These are phyloP conservation scores for Gremmenia infestans DNA, from an alignment of 2,329 filamentous ascomycete species.

Conservation along the genomic window DNA sequence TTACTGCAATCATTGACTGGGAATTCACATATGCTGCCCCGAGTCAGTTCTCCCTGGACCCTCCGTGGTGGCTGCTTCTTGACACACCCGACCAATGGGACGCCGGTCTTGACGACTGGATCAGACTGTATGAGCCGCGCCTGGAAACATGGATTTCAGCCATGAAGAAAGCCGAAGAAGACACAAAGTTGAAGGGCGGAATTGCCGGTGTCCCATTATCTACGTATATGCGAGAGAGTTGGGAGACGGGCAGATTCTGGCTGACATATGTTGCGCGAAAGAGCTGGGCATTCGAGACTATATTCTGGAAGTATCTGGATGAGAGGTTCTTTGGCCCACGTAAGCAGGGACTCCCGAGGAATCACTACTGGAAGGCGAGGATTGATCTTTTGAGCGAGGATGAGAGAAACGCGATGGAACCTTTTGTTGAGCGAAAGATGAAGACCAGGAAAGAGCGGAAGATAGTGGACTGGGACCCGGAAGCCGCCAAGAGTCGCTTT, in stretches of 20 bases:
- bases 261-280: slow-evolving; percentile 33
- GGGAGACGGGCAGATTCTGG: slow-evolving; percentile 28
- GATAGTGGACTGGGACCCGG: neutral
- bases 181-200: slow-evolving; percentile 10
- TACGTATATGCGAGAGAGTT: too few species aligned
- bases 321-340: slow-evolving; percentile 14
- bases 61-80: slow-evolving; percentile 37
- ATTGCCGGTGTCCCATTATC: slow-evolving; percentile 15
- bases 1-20: slow-evolving; percentile 27
- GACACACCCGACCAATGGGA: slow-evolving; percentile 31
- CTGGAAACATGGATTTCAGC: neutral
- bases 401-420: slow-evolving; percentile 27
- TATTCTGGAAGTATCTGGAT: slow-evolving; percentile 32
- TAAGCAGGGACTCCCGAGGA: neutral
- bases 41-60: slow-evolving; percentile 30
- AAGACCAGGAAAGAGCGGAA: slow-evolving; percentile 22
- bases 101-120: slow-evolving; percentile 13
- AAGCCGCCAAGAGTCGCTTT: neutral
- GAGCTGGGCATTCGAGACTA: slow-evolving; percentile 4
- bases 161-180: neutral
- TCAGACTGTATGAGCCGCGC: neutral
- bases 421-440: slow-evolving; percentile 31
- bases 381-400: slow-evolving; percentile 24
- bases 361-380: slow-evolving; percentile 26
- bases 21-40: slow-evolving; percentile 18